Evolutionary conservation across 495 filamentous ascomycete genomes (phyloP), one percentile per base, ranked within the genome.

Genomic region (Penicillium tannophilum): DNA sequence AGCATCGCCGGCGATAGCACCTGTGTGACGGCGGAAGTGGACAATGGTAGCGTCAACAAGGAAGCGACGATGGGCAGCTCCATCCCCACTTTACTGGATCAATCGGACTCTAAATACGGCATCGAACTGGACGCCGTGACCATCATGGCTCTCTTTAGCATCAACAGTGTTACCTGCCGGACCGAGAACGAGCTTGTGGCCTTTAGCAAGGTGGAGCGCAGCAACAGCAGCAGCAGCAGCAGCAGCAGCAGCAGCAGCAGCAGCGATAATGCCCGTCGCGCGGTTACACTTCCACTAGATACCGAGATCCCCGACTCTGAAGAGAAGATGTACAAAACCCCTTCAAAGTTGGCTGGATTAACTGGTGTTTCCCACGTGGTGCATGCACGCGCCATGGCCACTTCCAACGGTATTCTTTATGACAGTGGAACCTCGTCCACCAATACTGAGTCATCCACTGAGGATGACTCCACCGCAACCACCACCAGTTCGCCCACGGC

Each of bases 151-250:
- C 82, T 91, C 48, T 92, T 98, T 72, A 90, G 86, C 65, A 72
- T 81, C 42, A 85, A 78, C 35, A 87, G 87, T 57, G 77, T 95
- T 33, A 87, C 86, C 48, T 98, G 94, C 72, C 84, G 81, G 1
- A 83, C 86, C 0, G 86, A 97, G 72, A 97, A 97, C 60, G 86
- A 90, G 0, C 82, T 98, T 20, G 87, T 98, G 8, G 88, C 90
- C 0, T 95, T 98, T 64, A 82, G 86, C 54, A 84, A 86, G 28
- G 63, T 74, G 24, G 9, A 64, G 14, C 39, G 39, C 19, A 52
- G 16, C 35, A 47, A 28, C 28, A 28, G 28, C 28, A 28, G 39
- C 19, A 52, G 55, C 23, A 48, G n/a, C n/a, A n/a, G n/a, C n/a
- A n/a, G 39, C 19, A 52, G 16, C 35, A 47, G 4, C 28, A 28